These are phyloP conservation scores for Raffaelea albimanens DNA, from an alignment of 2,329 filamentous ascomycete species.

Conservation along the genomic window DNA sequence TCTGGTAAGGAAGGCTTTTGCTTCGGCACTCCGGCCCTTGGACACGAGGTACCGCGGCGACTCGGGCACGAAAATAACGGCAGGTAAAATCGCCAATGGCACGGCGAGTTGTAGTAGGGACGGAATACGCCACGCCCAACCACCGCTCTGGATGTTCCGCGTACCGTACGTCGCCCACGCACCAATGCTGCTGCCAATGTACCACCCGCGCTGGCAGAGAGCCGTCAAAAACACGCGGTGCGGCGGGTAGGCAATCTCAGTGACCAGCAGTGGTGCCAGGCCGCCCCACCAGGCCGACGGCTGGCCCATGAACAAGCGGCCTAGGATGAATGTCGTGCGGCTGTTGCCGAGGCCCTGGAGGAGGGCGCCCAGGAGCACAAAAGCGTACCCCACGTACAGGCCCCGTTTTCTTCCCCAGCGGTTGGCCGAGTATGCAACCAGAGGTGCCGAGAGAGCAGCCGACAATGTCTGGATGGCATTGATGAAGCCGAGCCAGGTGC, in stretches of 20 bases:
- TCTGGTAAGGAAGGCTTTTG: conserved; percentile 8
- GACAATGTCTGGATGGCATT: too few relatives aligned
- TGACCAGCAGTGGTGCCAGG: conserved; percentile 31
- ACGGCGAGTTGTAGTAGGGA: conserved; percentile 10
- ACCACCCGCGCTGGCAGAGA: conserved; percentile 4
- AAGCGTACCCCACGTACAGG: conserved; percentile 25
- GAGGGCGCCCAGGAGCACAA: conserved; percentile 27
- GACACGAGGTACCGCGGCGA: conserved; percentile 19
- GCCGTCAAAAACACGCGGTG: conserved; percentile 22
- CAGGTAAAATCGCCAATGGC: conserved; percentile 11
- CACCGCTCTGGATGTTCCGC: conserved; percentile 4
- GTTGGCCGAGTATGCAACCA: conserved; percentile 28
- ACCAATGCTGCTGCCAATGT: conserved; percentile 4
- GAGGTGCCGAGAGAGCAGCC: conserved; percentile 29
- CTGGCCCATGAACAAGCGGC: conserved; percentile 26
- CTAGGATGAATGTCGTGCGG: conserved; percentile 27
- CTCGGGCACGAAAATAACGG: conserved; percentile 14
- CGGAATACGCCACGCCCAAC: conserved; percentile 13
- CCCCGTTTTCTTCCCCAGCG: conserved; percentile 23
- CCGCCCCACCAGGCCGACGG: conserved; percentile 29
- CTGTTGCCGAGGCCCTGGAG: conserved; percentile 25
- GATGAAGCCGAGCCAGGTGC: conserved; percentile 28
- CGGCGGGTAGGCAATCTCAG: conserved; percentile 25
- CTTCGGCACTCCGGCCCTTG: conserved; percentile 9
- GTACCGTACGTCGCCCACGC: conserved; percentile 16